These are phyloP conservation scores for Sporisorium reilianum DNA, from an alignment of 1,284 basidiomycete species.

Conservation along the genomic window DNA sequence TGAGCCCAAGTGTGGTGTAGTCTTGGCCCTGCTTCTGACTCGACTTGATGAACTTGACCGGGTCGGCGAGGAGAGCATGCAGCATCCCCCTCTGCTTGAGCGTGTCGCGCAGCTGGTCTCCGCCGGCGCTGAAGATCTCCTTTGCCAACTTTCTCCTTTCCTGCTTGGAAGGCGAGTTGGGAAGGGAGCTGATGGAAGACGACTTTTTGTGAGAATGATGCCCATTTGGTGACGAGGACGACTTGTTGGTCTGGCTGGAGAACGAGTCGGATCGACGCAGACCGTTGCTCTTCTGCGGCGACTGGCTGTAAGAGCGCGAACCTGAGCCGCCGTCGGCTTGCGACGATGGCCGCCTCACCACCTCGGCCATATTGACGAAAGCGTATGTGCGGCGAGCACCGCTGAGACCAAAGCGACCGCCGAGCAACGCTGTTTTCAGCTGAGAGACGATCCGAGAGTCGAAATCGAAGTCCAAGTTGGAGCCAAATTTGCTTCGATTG, in stretches of 20 bases:
- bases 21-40: slow-evolving; percentile 45
- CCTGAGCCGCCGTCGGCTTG: slow-evolving; percentile 28
- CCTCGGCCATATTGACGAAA: slow-evolving; percentile 47
- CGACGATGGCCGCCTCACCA: slow-evolving; percentile 37
- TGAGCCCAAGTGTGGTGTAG: slow-evolving; percentile 41
- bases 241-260: slow-evolving; percentile 27
- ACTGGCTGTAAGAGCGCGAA: slow-evolving; percentile 41
- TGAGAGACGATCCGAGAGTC: not conserved
- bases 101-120: slow-evolving; percentile 33
- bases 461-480: not conserved
- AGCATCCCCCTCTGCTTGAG: slow-evolving; percentile 64
- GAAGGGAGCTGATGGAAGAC: slow-evolving; percentile 16
- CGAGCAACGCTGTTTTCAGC: not conserved
- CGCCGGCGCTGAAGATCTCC: slow-evolving; percentile 27
- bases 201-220: slow-evolving; percentile 22
- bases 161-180: slow-evolving; percentile 32
- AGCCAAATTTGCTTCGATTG: not conserved
- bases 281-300: slow-evolving; percentile 39
- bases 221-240: slow-evolving; percentile 11
- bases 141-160: slow-evolving; percentile 35
- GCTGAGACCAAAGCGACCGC: not conserved
- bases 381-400: not conserved
- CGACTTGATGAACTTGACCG: slow-evolving; percentile 51
- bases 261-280: slow-evolving; percentile 33
- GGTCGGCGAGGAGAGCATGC: slow-evolving; percentile 49